These are phyloP conservation scores for Aspergillus quadricinctus DNA, from an alignment of 2,329 filamentous ascomycete species.

Conservation along the genomic window DNA sequence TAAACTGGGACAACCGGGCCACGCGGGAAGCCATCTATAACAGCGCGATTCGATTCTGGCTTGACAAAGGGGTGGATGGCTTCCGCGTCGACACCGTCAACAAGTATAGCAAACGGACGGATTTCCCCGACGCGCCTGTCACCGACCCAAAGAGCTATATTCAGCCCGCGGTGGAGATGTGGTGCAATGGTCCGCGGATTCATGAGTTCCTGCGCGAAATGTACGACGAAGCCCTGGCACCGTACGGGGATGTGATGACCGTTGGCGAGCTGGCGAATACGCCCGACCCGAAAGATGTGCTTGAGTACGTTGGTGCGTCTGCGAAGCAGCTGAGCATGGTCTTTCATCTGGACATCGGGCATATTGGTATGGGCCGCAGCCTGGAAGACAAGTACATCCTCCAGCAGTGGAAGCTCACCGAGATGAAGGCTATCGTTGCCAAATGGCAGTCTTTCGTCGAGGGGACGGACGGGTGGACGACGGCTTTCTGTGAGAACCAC, in stretches of 20 bases:
- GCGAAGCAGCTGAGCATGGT: constrained; percentile 65
- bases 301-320: constrained; percentile 56
- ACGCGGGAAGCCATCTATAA: constrained; percentile 64
- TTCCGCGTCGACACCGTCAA: constrained; percentile 69
- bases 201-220: constrained; percentile 68
- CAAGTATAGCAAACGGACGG: constrained; percentile 50
- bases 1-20: constrained; percentile 70
- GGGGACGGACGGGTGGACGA: constrained; percentile 51
- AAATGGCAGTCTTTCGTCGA: constrained; percentile 51
- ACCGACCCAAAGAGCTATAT: constrained; percentile 41
- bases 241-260: constrained; percentile 56
- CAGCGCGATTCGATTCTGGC: constrained; percentile 68
- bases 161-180: constrained; percentile 55
- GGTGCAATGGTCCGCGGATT: constrained; percentile 65
- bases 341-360: constrained; percentile 49
- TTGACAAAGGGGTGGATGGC: constrained; percentile 63
- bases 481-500: constrained; percentile 61
- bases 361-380: constrained; percentile 49
- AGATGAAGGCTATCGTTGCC: constrained; percentile 47
- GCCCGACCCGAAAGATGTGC: constrained; percentile 53
- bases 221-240: constrained; percentile 55
- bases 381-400: constrained; percentile 44
- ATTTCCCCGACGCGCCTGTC: constrained; percentile 55
- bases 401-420: constrained; percentile 43
- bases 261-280: constrained; percentile 67